Evolutionary conservation across 2,329 filamentous ascomycete genomes (phyloP), one percentile per base, ranked within the genome.

Genomic region (Cladosporium austrohemisphaericum): DNA sequence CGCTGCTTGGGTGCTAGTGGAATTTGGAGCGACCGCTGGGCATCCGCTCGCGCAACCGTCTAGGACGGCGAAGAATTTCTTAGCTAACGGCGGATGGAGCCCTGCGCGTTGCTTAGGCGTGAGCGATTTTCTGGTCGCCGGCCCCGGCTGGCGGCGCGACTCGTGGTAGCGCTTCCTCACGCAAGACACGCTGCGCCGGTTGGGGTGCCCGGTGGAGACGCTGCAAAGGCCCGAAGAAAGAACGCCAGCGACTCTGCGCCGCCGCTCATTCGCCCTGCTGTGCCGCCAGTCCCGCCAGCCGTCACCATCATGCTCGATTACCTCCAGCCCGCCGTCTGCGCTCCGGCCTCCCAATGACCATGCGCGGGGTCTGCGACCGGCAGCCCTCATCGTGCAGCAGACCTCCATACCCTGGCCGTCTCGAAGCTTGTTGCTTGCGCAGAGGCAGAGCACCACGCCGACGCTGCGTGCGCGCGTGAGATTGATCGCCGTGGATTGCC

Each of bases 91-190:
- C 43, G 20, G 43, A 46, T 36, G 43, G 44, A 47, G 44, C 44
- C 44, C 33, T 38, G 43, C 32, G 19, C 29, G 18, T 32, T 25
- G 36, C 46, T 33, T 31, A 37, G 26, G 18, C 32, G 20, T 49
- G 47, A 49, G 47, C 47, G 47, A 49, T 49, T 49, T 49, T 49
- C 47, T 49, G 47, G 47, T 41, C 47, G 26, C 18, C 47, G 37
- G 47, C 29, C 37, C 44, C 44, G 44, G 44, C 44, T 41, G 47
- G 37, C 32, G 37, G 40, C 47, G 40, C 47, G 47, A 43, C 35
- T 49, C 37, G 40, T 43, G 37, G 38, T 36, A 49, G 40, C 37
- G 40, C 29, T 13, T 37, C 44, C 32, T 47, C 44, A 47, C 44
- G 44, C 44, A 47, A 47, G 44, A 47, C 44, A 47, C 44, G 32